Evolutionary conservation across 345 rosid genomes (phyloP).

Genomic region (Eucalyptus curtisii): DNA sequence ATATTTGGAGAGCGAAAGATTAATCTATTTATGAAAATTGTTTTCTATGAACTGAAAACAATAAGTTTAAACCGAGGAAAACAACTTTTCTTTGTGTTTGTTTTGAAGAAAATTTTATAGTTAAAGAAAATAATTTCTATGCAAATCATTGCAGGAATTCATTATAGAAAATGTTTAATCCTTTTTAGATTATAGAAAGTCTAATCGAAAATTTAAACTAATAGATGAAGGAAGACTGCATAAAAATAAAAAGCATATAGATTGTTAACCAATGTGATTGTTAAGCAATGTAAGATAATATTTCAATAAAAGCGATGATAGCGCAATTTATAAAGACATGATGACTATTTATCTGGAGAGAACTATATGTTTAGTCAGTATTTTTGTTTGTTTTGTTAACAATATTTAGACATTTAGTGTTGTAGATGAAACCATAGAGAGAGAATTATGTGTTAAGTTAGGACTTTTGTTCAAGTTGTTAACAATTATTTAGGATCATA

Average conservation of each 20-base stretch:
- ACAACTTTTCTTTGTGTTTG: neutral
- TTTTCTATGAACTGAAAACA: too few relatives aligned
- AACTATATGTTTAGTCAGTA: neutral
- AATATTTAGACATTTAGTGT: neutral
- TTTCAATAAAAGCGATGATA: fast-evolving
- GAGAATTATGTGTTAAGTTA: neutral
- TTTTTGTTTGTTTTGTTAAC: neutral
- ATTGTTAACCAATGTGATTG: fast-evolving
- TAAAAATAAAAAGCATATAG: neutral
- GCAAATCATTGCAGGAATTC: fast-evolving
- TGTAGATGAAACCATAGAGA: neutral
- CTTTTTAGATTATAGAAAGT: neutral
- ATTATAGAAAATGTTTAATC: neutral
- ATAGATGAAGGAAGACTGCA: fast-evolving
- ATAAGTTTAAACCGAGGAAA: too few relatives aligned
- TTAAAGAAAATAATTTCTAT: fast-evolving
- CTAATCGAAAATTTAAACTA: fast-evolving
- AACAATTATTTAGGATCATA: neutral
- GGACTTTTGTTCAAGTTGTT: neutral
- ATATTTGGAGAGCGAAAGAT: fast-evolving
- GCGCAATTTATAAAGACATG: fast-evolving
- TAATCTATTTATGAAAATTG: fast-evolving
- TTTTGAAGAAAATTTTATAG: too few relatives aligned
- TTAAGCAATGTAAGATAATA: fast-evolving
- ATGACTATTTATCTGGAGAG: fast-evolving